Conservation (phyloP, 169 alveolate genomes). For the Babesia caballi region DNA sequence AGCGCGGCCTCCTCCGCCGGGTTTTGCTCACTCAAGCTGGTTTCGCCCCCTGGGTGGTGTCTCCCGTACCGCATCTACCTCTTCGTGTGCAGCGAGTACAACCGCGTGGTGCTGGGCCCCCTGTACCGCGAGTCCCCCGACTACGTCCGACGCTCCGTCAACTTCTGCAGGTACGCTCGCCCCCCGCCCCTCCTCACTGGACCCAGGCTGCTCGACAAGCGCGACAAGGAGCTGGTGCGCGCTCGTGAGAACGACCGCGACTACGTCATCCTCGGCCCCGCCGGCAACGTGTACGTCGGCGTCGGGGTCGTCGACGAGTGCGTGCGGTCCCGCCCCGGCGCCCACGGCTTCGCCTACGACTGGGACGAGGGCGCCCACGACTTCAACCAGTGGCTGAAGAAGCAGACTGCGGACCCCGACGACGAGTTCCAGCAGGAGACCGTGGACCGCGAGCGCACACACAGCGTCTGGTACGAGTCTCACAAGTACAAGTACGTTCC, state of each 20-base stretch:
- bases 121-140: constrained; percentile 77
- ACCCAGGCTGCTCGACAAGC: constrained; percentile 31
- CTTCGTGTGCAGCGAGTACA: constrained; percentile 77
- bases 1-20: constrained; percentile 74
- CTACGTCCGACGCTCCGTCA: constrained; percentile 69
- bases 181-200: neutral
- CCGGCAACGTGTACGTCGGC: constrained; percentile 81
- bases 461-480: constrained; percentile 77
- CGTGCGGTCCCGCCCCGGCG: constrained; percentile 7
- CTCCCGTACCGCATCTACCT: constrained; percentile 76
- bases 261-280: constrained; percentile 82
- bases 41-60: constrained; percentile 82
- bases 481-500: constrained; percentile 79
- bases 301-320: constrained; percentile 80
- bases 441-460: constrained; percentile 72
- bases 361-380: constrained; percentile 85
- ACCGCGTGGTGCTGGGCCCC: constrained; percentile 69
- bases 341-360: constrained; percentile 69
- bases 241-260: constrained; percentile 68
- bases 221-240: constrained; percentile 36
- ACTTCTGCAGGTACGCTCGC: constrained; percentile 56
- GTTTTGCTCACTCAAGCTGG: constrained; percentile 74
- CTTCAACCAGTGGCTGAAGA: constrained; percentile 80
- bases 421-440: constrained; percentile 49
- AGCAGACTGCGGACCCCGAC: constrained; percentile 81